A percentile compares a stretch with the other conserved stretches of the same genome.
phyloP scores from a whole-genome alignment of 2,329 filamentous ascomycete species.

The Sphaceloma murrayae region DNA sequence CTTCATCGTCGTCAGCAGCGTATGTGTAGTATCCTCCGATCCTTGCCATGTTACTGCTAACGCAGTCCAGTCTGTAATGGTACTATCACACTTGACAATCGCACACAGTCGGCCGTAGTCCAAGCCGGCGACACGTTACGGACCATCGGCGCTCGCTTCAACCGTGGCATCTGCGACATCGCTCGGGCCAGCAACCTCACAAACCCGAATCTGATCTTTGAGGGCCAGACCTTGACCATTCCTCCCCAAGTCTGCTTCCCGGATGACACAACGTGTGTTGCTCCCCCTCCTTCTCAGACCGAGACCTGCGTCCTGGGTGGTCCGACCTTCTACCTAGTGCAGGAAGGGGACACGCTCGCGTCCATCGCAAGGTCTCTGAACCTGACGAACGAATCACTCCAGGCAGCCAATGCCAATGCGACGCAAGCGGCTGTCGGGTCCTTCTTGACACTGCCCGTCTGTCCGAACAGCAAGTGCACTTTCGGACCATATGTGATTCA shows the following conservation, averaged over 20 bases:
- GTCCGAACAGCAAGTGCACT: slow-evolving; percentile 20
- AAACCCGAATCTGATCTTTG: slow-evolving; percentile 29
- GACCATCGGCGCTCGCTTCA: slow-evolving; percentile 20
- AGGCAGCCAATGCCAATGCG: slow-evolving; percentile 22
- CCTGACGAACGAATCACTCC: slow-evolving; percentile 22
- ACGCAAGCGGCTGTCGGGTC: slow-evolving; percentile 21
- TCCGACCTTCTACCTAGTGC: slow-evolving; percentile 21
- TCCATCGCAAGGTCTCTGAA: slow-evolving; percentile 22
- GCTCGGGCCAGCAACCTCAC: slow-evolving; percentile 25
- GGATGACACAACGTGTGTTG: slow-evolving; percentile 24
- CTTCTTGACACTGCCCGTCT: slow-evolving; percentile 24
- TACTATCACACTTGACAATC: background rate
- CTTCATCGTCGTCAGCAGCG: slow-evolving; percentile 5
- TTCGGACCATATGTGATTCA: slow-evolving; percentile 23
- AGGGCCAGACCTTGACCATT: slow-evolving; percentile 24
- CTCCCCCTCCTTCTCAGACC: slow-evolving; percentile 8
- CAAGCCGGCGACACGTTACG: slow-evolving; percentile 21
- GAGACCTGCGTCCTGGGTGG: slow-evolving; percentile 23
- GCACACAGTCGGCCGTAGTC: slow-evolving; percentile 17
- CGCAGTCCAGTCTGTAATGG: slow-evolving; percentile 2
- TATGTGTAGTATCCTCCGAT: background rate
- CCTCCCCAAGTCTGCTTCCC: slow-evolving; percentile 24
- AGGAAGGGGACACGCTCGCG: slow-evolving; percentile 22
- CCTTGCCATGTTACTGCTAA: background rate
- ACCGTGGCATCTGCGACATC: slow-evolving; percentile 25